phyloP scores from a whole-genome alignment of 2,329 filamentous ascomycete species.

The Westerdykella sp. region DNA sequence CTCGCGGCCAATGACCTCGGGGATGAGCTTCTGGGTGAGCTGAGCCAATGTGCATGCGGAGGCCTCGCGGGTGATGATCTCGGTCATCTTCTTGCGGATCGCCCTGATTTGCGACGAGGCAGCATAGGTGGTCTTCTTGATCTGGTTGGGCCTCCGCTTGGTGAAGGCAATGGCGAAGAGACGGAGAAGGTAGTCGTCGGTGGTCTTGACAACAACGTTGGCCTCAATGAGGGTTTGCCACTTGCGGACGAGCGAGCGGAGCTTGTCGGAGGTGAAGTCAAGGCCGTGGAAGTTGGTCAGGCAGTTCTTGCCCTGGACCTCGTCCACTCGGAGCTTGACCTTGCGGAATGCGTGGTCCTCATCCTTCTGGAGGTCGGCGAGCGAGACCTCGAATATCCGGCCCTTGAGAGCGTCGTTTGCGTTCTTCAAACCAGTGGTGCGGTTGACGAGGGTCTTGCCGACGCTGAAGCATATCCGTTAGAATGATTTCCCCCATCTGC shows the following conservation, averaged over 20 bases:
- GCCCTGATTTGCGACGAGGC: constrained; percentile 93
- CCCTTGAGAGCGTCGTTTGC: constrained; percentile 99
- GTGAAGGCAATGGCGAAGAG: constrained; percentile 99
- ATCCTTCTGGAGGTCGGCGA: constrained; percentile 98
- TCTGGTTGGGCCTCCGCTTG: constrained; percentile 98
- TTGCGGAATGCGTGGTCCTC: constrained; percentile 99
- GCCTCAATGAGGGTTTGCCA: constrained; percentile 99
- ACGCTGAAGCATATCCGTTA: constrained; percentile 57
- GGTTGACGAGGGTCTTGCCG: constrained; percentile 99
- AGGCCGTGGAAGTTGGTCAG: constrained; percentile 99
- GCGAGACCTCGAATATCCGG: constrained; percentile 96
- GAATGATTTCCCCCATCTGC: constrained; percentile 25
- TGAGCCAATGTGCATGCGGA: constrained; percentile 89
- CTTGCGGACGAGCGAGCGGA: constrained; percentile 97
- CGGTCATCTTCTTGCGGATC: constrained; percentile 99
- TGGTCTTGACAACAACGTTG: constrained; percentile 99
- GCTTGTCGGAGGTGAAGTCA: constrained; percentile 99
- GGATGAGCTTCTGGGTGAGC: constrained; percentile 97
- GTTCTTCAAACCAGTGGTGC: constrained; percentile 99
- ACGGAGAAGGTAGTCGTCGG: constrained; percentile 98
- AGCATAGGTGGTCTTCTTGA: constrained; percentile 99
- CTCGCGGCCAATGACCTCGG: constrained; percentile 98
- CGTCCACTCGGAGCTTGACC: constrained; percentile 96
- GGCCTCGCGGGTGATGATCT: constrained; percentile 97
- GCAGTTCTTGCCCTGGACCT: constrained; percentile 99